A percentile compares a stretch with the other conserved stretches of the same genome.
Evolutionary conservation across 352 stramenopile species (phyloP).

Genomic region (Globisporangium cylindrosporum): DNA sequence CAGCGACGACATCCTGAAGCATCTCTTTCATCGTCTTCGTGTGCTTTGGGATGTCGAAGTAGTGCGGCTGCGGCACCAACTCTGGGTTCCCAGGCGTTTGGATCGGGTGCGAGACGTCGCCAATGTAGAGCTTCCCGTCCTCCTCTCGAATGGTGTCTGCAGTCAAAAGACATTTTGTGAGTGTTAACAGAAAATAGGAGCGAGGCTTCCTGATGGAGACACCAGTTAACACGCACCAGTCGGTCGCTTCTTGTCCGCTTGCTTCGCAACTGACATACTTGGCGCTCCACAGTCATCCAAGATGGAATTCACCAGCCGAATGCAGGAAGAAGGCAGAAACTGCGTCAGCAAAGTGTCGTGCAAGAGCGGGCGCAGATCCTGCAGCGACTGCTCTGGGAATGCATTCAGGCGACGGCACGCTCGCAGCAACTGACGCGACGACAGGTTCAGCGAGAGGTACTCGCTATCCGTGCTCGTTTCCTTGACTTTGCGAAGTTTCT

Average conservation of each 20-base stretch:
- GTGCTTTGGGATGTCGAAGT: slow-evolving; percentile 91
- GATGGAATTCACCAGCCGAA: slow-evolving; percentile 44
- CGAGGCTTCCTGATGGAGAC: too few species aligned
- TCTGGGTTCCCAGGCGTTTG: slow-evolving; percentile 51
- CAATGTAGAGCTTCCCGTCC: slow-evolving; percentile 48
- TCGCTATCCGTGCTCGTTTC: slow-evolving; percentile 41
- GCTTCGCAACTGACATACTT: neutral
- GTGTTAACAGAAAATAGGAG: neutral
- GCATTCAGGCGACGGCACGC: slow-evolving; percentile 63
- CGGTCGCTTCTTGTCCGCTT: neutral
- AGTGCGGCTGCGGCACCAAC: slow-evolving; percentile 86
- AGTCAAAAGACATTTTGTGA: neutral
- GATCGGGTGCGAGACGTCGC: slow-evolving; percentile 59
- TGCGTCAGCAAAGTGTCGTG: slow-evolving; percentile 78
- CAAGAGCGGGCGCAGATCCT: slow-evolving; percentile 60
- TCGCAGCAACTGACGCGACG: slow-evolving; percentile 62
- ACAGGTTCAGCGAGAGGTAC: slow-evolving; percentile 54
- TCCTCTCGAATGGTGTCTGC: slow-evolving; percentile 43
- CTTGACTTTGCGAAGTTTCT: slow-evolving; percentile 45
- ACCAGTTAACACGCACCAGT: slow-evolving; percentile 7
- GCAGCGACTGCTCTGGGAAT: slow-evolving; percentile 58
- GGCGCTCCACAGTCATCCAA: slow-evolving; percentile 48
- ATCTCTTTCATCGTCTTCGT: slow-evolving; percentile 83
- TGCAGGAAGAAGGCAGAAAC: slow-evolving; percentile 61
- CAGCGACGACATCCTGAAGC: slow-evolving; percentile 80